phyloP scores from a whole-genome alignment of 805 yeast genomes.

The Trichomonascus vanleenenianus region DNA sequence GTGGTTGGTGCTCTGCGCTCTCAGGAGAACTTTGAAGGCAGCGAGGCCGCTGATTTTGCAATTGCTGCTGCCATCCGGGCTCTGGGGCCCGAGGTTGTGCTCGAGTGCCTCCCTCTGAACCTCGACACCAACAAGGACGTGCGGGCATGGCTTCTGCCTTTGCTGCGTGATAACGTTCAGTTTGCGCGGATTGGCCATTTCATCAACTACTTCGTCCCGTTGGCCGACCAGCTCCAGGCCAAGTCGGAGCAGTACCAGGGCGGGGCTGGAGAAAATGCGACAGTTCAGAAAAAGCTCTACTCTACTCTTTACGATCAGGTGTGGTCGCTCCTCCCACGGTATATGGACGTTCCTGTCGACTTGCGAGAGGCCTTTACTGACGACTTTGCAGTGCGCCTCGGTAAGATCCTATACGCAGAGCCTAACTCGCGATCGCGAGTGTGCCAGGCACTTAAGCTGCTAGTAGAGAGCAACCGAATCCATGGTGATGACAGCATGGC shows the following conservation, averaged over 20 bases:
- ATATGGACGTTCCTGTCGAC: conserved; percentile 81
- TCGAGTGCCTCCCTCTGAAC: conserved; percentile 71
- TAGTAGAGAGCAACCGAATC: conserved; percentile 62
- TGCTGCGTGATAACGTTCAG: conserved; percentile 78
- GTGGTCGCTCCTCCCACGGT: conserved; percentile 86
- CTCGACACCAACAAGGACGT: conserved; percentile 55
- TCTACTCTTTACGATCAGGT: conserved; percentile 83
- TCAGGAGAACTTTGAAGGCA: conserved; percentile 56
- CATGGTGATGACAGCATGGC: conserved; percentile 48
- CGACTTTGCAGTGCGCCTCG: conserved; percentile 66
- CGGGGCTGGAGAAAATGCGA: conserved; percentile 26
- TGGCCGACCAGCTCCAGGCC: conserved; percentile 28
- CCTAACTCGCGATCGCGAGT: conserved; percentile 72
- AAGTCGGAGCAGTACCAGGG: conserved; percentile 19
- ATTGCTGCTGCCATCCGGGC: conserved; percentile 71
- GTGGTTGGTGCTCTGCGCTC: conserved; percentile 83
- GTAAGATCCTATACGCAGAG: conserved; percentile 66
- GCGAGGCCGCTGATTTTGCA: conserved; percentile 71
- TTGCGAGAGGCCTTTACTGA: conserved; percentile 56
- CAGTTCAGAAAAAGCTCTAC: conserved; percentile 69
- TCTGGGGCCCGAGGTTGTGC: conserved; percentile 80
- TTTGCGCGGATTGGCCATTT: conserved; percentile 62
- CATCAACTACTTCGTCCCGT: conserved; percentile 57
- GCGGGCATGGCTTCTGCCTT: conserved; percentile 91
- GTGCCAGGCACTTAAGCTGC: conserved; percentile 68